Base-by-base conservation (phyloP, 768 basidiomycete species). In the Megacollybia marginata region DNA sequence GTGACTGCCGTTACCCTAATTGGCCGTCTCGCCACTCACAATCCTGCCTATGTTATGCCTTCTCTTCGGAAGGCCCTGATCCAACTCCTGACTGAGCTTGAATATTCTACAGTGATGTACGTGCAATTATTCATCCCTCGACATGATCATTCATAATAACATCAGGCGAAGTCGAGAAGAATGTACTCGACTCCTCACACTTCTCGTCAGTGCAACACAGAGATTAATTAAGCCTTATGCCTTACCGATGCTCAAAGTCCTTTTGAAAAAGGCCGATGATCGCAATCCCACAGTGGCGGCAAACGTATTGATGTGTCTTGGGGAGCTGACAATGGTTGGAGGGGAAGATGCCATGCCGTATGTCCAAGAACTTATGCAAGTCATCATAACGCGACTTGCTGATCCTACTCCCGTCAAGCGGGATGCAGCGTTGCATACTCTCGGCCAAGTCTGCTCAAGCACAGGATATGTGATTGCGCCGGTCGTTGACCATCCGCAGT, bases 1-100 rank as follows among this genome's bases (percentile, higher is more conserved):
- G 82, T 92, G 23, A 82, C 85, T n/a, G 94, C 94, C 2, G 90
- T 98, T 47, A 69, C 70, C 18, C 76, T 98, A 54, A 97, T 99
- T 52, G 96, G 96, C 1, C 83, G 96, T 23, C 78, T 99, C 20
- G 91, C 94, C 3, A 82, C 83, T 57, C 90, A 95, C 66, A 99
- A 99, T 60, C 96, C 96, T 0, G 96, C 96, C 13, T 96, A 97
- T 70, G 93, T 99, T 16, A 97, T 99, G 88, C 95, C 96, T 9
- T 92, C 92, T 4, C 72, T 99, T 19, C 80, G 96, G 44, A 98
- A 98, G 66, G 85, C 93, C 1, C 73, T 99, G 51, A 96, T 98
- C 49, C 95, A 98, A 62, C 78, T 99, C 7, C 72, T 99, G 51
- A 98, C 96, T 1, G 96, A 98, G 67, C 70, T 99, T 34, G 94